Conservation (phyloP, 2,329 filamentous ascomycete genomes). For the Fusarium neocosmosporiellum region DNA sequence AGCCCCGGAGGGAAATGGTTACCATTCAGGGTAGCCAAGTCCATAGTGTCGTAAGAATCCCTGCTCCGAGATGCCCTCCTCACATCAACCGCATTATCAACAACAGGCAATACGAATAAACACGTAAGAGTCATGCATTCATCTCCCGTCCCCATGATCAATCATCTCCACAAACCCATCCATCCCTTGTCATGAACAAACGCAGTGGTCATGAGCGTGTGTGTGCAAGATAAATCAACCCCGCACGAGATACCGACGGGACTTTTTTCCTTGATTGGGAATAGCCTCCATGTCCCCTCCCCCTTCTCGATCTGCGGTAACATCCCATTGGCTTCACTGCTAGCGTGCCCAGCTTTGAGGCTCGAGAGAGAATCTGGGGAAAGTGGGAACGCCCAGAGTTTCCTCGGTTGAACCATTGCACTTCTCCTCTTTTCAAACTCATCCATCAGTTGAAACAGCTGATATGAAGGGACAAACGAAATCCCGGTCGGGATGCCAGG, state of each 20-base stretch:
- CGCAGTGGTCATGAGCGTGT: background rate
- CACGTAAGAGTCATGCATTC: constrained; percentile 1
- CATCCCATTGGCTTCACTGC: constrained; percentile 18
- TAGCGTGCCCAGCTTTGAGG: constrained; percentile 2
- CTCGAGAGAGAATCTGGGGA: constrained; percentile 17
- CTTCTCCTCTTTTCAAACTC: background rate
- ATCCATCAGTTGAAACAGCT: background rate
- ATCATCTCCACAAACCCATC: background rate
- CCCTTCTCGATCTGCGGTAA: constrained; percentile 6
- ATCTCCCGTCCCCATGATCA: constrained; percentile 13
- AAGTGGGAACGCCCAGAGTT: background rate
- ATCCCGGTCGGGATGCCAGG: constrained; percentile 26
- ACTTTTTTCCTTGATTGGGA: constrained; percentile 29
- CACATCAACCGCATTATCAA: background rate
- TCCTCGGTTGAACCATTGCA: background rate
- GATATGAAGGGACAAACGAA: constrained; percentile 25
- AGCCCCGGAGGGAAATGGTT: background rate
- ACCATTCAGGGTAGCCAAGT: constrained; percentile 5
- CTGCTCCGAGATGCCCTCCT: background rate
- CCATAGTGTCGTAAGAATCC: background rate
- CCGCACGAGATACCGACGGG: constrained; percentile 20
- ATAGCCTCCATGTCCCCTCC: constrained; percentile 16
- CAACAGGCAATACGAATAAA: background rate
- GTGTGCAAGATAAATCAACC: constrained; percentile 1
- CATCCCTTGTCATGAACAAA: background rate